Base-by-base conservation (phyloP, 2,329 filamentous ascomycete genomes). In the Fusarium sp. region DNA sequence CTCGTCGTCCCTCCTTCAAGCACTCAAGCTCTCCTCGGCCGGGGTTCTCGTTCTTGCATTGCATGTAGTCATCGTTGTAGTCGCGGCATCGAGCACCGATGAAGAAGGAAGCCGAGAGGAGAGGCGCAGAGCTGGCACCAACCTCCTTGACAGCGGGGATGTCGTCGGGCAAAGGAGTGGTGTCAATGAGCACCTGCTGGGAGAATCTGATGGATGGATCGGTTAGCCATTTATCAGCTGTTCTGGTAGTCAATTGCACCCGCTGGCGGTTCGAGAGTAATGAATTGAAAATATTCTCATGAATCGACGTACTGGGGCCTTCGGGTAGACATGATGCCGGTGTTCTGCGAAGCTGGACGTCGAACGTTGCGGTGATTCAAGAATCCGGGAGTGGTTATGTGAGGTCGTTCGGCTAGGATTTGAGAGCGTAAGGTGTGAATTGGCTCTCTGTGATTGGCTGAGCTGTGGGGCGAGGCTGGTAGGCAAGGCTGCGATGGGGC, bases 31-130 rank as follows among this genome's bases (percentile, higher is more conserved):
- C 96, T 80, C 94, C 96, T 82, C 89, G 90, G 76, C 96, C 96
- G 68, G 93, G 91, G 76, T 94, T 91, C 84, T 98, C 94, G 74
- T 89, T 93, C 91, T 99, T 99, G 92, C 96, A 99, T 85, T 97
- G 93, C 95, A 99, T 99, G 84, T 92, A 99, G 84, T 99, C 96
- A 86, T 99, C 96, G 83, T 98, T 98, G 87, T 94, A 99, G 67
- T 92, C 86, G 80, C 89, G 92, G 90, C 96, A 99, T 78, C 95
- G 91, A 73, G 94, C 94, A 69, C 96, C 96, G 79, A 99, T 99
- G 82, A 98, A 99, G 88, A 93, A 99, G 53, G 94, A 90, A 33
- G 96, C 96, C 71, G 93, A 97, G 63, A 97, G 86, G 44, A 99
- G 88, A 57, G 96, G 96, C 39, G 94, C 96, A 60, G 95, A 98